Conservation (phyloP, 345 rosid species). For the Atalantia buxifolia region DNA sequence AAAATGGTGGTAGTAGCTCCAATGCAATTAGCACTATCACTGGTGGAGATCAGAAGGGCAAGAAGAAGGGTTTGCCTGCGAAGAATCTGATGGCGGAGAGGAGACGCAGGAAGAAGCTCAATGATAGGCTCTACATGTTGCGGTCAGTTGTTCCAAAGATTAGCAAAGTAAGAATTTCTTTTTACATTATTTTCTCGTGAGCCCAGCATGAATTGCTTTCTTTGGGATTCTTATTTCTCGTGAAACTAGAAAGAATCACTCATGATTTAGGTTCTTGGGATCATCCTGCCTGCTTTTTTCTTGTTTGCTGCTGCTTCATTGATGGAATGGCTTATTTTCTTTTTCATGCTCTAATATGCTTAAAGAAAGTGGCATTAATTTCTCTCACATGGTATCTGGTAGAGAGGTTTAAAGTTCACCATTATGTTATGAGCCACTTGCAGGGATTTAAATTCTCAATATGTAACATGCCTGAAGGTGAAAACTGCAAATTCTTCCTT, state of each 20-base stretch:
- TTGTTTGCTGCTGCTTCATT: constrained; percentile 4
- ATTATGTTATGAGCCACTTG: constrained; percentile 23
- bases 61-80: constrained; percentile 62
- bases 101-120: constrained; percentile 64
- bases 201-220: constrained; percentile 2
- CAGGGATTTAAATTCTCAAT: constrained; percentile 2
- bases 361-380: constrained; percentile 26
- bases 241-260: constrained; percentile 18
- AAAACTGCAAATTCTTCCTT: neutral
- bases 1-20: constrained; percentile 38
- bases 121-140: constrained; percentile 60
- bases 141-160: constrained; percentile 66
- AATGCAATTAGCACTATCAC: constrained; percentile 42
- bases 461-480: neutral
- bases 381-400: constrained; percentile 30
- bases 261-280: constrained; percentile 11
- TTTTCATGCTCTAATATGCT: constrained; percentile 13
- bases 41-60: constrained; percentile 47
- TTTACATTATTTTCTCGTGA: constrained; percentile 20
- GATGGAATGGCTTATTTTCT: constrained; percentile 10
- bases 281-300: neutral
- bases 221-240: constrained; percentile 14
- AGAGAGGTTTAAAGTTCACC: constrained; percentile 4
- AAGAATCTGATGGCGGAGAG: constrained; percentile 72
- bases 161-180: constrained; percentile 48